Evolutionary conservation across 306 rosid species (phyloP).

Genomic region (Pterocarpus santalinus): DNA sequence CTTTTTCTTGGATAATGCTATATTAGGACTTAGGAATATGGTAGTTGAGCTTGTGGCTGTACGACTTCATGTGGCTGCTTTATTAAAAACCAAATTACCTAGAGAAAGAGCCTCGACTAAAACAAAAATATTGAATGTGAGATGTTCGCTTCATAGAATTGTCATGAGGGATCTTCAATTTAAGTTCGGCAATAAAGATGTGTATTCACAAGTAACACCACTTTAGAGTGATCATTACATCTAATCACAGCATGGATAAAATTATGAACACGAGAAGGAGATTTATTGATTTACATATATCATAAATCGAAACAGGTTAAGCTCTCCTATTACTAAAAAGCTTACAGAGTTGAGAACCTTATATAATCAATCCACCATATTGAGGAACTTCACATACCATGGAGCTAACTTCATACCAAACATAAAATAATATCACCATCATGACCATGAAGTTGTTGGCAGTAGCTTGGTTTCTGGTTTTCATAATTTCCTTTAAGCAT

Average conservation of each 20-base stretch:
- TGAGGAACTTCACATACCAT: slow-evolving; percentile 41
- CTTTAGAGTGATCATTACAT: slow-evolving; percentile 50
- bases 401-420: slow-evolving; percentile 34
- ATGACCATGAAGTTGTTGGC: slow-evolving; percentile 54
- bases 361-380: slow-evolving; percentile 36
- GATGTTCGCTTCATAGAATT: slow-evolving; percentile 40
- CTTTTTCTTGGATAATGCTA: not conserved
- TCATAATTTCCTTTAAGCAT: slow-evolving; percentile 41
- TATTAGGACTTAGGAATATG: slow-evolving; percentile 50
- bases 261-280: slow-evolving; percentile 47
- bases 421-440: not conserved
- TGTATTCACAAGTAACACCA: slow-evolving; percentile 33
- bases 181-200: slow-evolving; percentile 11
- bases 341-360: slow-evolving; percentile 36
- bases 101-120: not conserved
- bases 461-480: slow-evolving; percentile 53
- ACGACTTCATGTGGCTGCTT: not conserved
- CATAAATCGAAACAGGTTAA: not conserved
- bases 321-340: not conserved
- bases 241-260: slow-evolving; percentile 31
- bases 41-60: slow-evolving; percentile 39
- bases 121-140: slow-evolving; percentile 13
- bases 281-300: slow-evolving; percentile 37
- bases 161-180: slow-evolving; percentile 38
- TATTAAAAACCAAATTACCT: not conserved